Evolutionary conservation across 2,329 filamentous ascomycete species (phyloP), one percentile per base, ranked within the genome.

Genomic region (Fusarium metavorans): DNA sequence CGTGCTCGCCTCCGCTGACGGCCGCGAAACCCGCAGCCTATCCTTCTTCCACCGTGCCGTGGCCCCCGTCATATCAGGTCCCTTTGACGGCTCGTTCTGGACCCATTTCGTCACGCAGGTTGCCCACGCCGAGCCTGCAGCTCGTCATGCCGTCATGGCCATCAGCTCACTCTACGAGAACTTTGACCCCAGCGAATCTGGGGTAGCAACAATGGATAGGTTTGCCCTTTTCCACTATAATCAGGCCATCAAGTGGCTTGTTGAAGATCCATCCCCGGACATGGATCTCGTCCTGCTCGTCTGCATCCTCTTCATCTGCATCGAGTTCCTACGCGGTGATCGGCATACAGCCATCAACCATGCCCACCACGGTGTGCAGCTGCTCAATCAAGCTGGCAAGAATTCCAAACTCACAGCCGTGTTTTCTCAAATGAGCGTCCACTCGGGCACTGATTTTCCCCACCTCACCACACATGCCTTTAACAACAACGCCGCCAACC

Each of bases 261-360:
- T 81, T 11, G 68, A 77, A 2, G 76, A 78, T 3, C 39, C 67
- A 0, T 52, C 54, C 3, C 60, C 56, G 6, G 50, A 81, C 27
- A 76, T 83, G 18, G 81, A 84, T 35, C 74, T 81, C 0, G 81
- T 86, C 4, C 72, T 86, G 4, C 67, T 85, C 0, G 81, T 84
- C 0, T 86, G 85, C 66, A 68, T 85, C 3, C 74, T 87, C 18
- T 86, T 87, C 66, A 79, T 84, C 39, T 86, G 84, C 69, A 83
- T 87, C 63, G 85, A 86, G 70, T 82, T 85, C 65, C 75, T 86
- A 1, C 81, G 82, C 1, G 83, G 81, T 10, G 80, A 86, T 73
- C 76, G 75, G 20, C 72, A 79, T 7, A 77, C 79, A 5, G 85
- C 84, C 1, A 78, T 82, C 6, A 77, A 77, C 10, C 85, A 87